phyloP scores from a whole-genome alignment of 495 filamentous ascomycete species.

The Neurospora tetraspora region DNA sequence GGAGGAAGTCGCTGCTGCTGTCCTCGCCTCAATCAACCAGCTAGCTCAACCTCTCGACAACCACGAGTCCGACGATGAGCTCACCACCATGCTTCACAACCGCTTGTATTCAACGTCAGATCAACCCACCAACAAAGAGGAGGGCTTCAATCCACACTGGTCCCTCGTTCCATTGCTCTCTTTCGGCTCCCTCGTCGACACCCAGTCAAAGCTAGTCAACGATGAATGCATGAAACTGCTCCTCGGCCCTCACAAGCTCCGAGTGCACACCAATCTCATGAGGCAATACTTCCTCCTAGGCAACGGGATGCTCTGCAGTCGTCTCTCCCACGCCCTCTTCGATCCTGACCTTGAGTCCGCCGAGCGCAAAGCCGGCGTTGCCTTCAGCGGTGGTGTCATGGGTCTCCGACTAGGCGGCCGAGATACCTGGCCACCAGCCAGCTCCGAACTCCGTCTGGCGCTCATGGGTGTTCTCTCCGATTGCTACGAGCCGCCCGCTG shows the following conservation, averaged over 20 bases:
- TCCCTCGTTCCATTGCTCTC: constrained; percentile 63
- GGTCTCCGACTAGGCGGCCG: constrained; percentile 69
- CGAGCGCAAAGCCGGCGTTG: constrained; percentile 57
- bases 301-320: constrained; percentile 71
- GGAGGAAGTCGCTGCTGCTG: constrained; percentile 35
- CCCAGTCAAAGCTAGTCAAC: constrained; percentile 69
- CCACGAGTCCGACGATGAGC: constrained; percentile 16
- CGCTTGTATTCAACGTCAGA: constrained; percentile 14
- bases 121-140: not conserved
- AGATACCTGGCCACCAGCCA: constrained; percentile 83
- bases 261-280: constrained; percentile 68
- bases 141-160: constrained; percentile 56
- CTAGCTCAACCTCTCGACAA: constrained; percentile 25
- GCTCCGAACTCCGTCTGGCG: constrained; percentile 78
- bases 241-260: constrained; percentile 63
- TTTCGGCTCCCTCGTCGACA: constrained; percentile 59
- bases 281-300: constrained; percentile 73
- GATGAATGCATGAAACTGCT: constrained; percentile 67
- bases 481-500: constrained; percentile 39
- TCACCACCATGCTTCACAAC: constrained; percentile 21
- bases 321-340: constrained; percentile 76
- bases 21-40: constrained; percentile 41
- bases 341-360: constrained; percentile 73
- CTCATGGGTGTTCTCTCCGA: constrained; percentile 81
- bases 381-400: constrained; percentile 60